phyloP scores from a whole-genome alignment of 192 early-diverging fungal genomes.

The Chytriomyces sp. region DNA sequence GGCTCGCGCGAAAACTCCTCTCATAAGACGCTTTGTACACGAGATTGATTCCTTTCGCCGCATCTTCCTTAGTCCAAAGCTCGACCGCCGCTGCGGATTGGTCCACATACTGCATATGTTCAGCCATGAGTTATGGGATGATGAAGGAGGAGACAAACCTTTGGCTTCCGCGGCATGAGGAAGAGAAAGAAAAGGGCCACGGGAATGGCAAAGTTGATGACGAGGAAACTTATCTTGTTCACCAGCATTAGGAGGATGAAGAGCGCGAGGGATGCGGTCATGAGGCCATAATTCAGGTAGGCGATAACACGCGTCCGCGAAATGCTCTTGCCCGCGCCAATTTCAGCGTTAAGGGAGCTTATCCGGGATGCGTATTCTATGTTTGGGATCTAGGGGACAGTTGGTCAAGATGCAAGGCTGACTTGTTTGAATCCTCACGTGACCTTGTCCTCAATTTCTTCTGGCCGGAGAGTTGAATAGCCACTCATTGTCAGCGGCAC shows the following conservation, averaged over 20 bases:
- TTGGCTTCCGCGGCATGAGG: not conserved
- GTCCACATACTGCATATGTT: not conserved
- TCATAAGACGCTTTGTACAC: not conserved
- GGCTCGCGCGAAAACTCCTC: conserved; percentile 5
- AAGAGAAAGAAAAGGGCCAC: not conserved
- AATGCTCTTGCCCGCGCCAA: not conserved
- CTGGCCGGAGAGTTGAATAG: not conserved
- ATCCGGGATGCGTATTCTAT: not conserved
- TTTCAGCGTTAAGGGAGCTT: not conserved
- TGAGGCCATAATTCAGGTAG: not conserved
- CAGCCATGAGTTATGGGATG: not conserved
- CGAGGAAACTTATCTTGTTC: not conserved
- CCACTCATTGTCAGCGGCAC: not conserved
- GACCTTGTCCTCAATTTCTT: conserved; percentile 11
- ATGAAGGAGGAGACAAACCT: not conserved
- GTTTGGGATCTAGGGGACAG: not conserved
- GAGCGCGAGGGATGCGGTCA: not conserved
- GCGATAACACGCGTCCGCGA: not conserved
- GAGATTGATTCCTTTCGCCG: conserved; percentile 11
- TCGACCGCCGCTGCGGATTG: not conserved
- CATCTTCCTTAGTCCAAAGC: conserved; percentile 13
- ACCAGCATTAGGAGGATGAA: not conserved
- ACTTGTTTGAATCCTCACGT: too few relatives aligned
- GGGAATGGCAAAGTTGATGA: not conserved
- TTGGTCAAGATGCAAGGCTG: too few relatives aligned